Conservation (phyloP, 495 filamentous ascomycete species). For the Massariosphaeria phaeospora region DNA sequence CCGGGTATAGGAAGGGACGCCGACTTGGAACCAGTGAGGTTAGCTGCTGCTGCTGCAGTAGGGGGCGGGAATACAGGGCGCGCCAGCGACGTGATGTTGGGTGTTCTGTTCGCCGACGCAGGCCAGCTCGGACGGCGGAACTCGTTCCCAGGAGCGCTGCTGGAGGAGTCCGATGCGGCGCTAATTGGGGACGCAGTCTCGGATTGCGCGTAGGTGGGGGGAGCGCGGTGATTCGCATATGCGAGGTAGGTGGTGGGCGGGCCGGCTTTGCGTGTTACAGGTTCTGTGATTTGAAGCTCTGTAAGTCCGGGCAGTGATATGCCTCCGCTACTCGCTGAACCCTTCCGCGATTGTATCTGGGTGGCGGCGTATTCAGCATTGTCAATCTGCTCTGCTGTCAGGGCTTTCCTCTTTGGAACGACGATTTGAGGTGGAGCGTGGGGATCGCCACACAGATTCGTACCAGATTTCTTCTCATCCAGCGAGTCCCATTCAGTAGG, state of each 20-base stretch:
- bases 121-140: constrained; percentile 37
- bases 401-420: constrained; percentile 41
- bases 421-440: constrained; percentile 31
- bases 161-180: neutral
- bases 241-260: neutral
- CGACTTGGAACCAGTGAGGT: constrained; percentile 20
- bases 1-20: constrained; percentile 23
- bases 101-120: constrained; percentile 31
- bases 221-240: neutral
- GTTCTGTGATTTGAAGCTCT: constrained; percentile 1
- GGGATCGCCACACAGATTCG: constrained; percentile 26
- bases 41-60: constrained; percentile 1
- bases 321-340: constrained; percentile 10
- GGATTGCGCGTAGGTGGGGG: neutral
- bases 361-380: constrained; percentile 27
- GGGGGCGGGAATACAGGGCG: constrained; percentile 28
- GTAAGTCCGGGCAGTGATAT: constrained; percentile 28
- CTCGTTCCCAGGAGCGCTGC: constrained; percentile 3
- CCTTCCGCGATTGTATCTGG: constrained; percentile 15
- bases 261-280: constrained; percentile 19
- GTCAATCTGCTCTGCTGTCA: constrained; percentile 38
- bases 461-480: constrained; percentile 30
- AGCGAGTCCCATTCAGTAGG: constrained; percentile 3
- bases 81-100: constrained; percentile 33
- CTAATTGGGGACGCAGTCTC: neutral